Conservation (phyloP, 2,329 filamentous ascomycete genomes). For the Xylaria sp. region DNA sequence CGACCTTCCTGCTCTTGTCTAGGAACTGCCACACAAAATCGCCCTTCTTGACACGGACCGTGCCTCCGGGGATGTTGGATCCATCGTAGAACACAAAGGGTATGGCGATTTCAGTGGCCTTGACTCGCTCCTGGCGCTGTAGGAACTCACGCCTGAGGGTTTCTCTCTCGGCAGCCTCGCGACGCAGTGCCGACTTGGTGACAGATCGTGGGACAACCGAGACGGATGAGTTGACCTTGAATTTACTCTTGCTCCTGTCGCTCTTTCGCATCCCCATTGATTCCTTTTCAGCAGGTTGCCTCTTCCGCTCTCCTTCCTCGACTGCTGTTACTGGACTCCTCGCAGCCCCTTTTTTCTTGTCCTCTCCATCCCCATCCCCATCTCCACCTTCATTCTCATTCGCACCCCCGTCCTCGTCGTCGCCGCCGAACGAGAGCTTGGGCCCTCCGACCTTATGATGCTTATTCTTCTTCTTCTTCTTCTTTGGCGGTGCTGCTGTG, state of each 20-base stretch:
- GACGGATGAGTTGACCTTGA: constrained; percentile 72
- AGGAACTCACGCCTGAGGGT: constrained; percentile 82
- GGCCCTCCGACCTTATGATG: constrained; percentile 53
- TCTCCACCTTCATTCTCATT: constrained; percentile 52
- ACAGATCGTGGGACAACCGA: constrained; percentile 73
- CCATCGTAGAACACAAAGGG: constrained; percentile 99
- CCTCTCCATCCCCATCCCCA: constrained; percentile 34
- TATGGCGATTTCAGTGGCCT: constrained; percentile 87
- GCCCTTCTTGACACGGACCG: constrained; percentile 89
- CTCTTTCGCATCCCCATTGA: not conserved
- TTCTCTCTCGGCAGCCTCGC: constrained; percentile 80
- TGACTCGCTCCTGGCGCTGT: constrained; percentile 84
- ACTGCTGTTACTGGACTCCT: not conserved
- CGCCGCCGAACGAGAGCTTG: constrained; percentile 73
- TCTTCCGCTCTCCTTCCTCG: not conserved
- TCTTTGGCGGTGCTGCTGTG: constrained; percentile 53
- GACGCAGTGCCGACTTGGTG: constrained; percentile 78
- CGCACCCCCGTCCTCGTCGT: constrained; percentile 72
- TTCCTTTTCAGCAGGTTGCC: not conserved
- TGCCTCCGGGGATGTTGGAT: constrained; percentile 85
- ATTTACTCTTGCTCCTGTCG: constrained; percentile 55
- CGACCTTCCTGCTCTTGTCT: constrained; percentile 90
- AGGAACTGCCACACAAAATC: constrained; percentile 94
- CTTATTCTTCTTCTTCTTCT: constrained; percentile 64
- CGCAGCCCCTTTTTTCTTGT: not conserved